Evolutionary conservation across 1,284 basidiomycete species (phyloP).

Genomic region (Melanopsichium pennsylvanicum): DNA sequence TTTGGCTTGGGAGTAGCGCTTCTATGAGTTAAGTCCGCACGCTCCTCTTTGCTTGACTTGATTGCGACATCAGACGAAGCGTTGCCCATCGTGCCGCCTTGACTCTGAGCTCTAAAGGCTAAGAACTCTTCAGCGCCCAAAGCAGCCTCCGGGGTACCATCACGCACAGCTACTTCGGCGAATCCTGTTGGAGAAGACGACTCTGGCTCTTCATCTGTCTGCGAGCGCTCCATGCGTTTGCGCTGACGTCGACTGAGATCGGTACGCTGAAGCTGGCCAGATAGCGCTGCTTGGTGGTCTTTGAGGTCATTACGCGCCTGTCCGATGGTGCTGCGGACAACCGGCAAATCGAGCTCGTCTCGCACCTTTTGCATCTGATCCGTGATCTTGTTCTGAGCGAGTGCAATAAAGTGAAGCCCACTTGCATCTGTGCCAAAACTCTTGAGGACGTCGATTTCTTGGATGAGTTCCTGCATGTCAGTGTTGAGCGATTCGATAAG

Average conservation of each 20-base stretch:
- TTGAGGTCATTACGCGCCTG: constrained; percentile 71
- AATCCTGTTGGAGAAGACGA: not conserved
- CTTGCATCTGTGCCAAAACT: constrained; percentile 74
- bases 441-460: constrained; percentile 70
- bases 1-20: constrained; percentile 6
- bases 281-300: constrained; percentile 66
- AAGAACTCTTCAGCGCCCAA: constrained; percentile 38
- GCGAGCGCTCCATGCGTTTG: constrained; percentile 40
- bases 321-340: constrained; percentile 49
- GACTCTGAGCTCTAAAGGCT: constrained; percentile 24
- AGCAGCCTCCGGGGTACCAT: constrained; percentile 28
- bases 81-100: constrained; percentile 22
- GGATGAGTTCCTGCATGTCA: constrained; percentile 78
- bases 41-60: not conserved
- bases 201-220: constrained; percentile 33
- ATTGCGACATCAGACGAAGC: constrained; percentile 5
- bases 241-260: constrained; percentile 48
- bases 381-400: constrained; percentile 69
- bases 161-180: constrained; percentile 1
- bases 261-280: constrained; percentile 19
- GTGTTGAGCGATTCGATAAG: constrained; percentile 77
- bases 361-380: constrained; percentile 59
- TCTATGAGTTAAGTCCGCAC: constrained; percentile 1
- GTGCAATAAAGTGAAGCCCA: constrained; percentile 79
- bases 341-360: constrained; percentile 51